These are phyloP conservation scores for Microascus cirrosus DNA, from an alignment of 2,329 filamentous ascomycete species.

Conservation along the genomic window DNA sequence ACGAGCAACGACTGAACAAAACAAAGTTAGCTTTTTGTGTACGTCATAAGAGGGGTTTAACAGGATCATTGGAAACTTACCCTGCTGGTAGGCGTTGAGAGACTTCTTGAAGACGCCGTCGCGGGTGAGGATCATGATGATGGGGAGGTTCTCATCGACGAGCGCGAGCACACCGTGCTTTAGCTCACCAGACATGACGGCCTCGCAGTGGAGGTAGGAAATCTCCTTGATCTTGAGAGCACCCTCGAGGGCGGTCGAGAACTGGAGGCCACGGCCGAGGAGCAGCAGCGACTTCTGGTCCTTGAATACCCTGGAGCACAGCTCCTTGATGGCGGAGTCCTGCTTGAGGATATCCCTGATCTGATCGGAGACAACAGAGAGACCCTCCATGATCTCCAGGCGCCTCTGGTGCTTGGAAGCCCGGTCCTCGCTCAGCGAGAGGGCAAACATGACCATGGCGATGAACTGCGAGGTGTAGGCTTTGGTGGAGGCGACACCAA, in stretches of 20 bases:
- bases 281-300: slow-evolving; percentile 93
- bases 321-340: slow-evolving; percentile 85
- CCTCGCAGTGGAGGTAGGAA: slow-evolving; percentile 97
- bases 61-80: slow-evolving; percentile 33
- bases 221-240: slow-evolving; percentile 99
- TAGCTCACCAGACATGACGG: slow-evolving; percentile 98
- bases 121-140: slow-evolving; percentile 98
- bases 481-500: slow-evolving; percentile 98
- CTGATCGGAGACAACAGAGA: slow-evolving; percentile 77
- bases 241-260: slow-evolving; percentile 92
- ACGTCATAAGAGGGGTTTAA: neutral
- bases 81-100: slow-evolving; percentile 98
- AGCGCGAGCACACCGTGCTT: slow-evolving; percentile 97
- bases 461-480: slow-evolving; percentile 99
- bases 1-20: slow-evolving; percentile 70
- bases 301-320: slow-evolving; percentile 89
- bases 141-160: slow-evolving; percentile 95
- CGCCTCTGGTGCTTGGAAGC: slow-evolving; percentile 87
- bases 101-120: slow-evolving; percentile 97
- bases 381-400: slow-evolving; percentile 91
- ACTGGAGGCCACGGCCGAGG: slow-evolving; percentile 89
- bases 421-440: slow-evolving; percentile 92
- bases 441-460: slow-evolving; percentile 98
- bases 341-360: slow-evolving; percentile 87
- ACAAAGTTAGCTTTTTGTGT: slow-evolving; percentile 1